Conservation (phyloP, 306 rosid species). For the Leucaena leucocephala region DNA sequence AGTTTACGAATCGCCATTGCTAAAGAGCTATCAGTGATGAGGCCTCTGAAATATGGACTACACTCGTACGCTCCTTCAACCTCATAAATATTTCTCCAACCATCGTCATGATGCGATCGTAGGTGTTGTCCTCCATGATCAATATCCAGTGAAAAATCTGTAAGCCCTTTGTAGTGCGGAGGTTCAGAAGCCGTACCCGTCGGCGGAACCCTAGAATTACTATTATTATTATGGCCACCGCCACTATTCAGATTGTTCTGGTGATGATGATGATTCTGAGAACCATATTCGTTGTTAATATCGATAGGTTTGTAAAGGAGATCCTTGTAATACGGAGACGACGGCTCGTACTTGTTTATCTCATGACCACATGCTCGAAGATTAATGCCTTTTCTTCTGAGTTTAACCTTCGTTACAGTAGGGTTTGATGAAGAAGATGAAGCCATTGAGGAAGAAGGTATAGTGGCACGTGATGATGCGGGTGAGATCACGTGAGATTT, state of each 20-base stretch:
- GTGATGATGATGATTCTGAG: neutral
- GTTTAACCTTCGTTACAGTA: neutral
- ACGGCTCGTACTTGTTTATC: neutral
- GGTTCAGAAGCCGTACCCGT: neutral
- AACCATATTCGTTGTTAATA: neutral
- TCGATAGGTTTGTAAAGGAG: neutral
- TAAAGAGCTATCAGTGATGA: conserved; percentile 41
- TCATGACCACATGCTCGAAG: neutral
- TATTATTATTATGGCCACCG: neutral
- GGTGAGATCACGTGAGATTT: neutral
- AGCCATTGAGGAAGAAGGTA: neutral
- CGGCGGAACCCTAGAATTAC: neutral
- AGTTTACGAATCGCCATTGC: neutral
- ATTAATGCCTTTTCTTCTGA: neutral
- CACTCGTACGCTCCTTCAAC: neutral
- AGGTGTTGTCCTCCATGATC: neutral
- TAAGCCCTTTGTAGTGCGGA: conserved; percentile 47
- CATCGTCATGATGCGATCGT: too few species aligned
- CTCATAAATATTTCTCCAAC: neutral
- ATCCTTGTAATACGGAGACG: conserved; percentile 1
- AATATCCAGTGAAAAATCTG: conserved; percentile 8
- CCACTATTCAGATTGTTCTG: neutral
- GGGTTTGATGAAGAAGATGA: neutral
- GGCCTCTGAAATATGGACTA: conserved; percentile 50
- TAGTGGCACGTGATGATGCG: neutral